Evolutionary conservation across 2,329 filamentous ascomycete species (phyloP), one percentile per base, ranked within the genome.

Genomic region (Aspergillus sp.): DNA sequence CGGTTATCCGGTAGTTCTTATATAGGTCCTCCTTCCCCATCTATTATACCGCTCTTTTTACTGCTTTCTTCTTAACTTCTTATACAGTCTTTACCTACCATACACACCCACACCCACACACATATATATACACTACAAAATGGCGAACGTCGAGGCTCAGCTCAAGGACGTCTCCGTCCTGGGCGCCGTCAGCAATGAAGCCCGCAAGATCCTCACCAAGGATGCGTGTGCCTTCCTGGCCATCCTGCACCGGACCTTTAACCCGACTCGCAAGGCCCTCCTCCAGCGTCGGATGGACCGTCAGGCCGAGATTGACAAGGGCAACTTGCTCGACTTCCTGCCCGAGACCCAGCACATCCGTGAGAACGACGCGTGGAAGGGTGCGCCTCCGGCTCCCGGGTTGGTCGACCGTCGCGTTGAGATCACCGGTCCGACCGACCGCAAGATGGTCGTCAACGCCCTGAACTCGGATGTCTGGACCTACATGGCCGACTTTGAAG

Each of bases 401-500:
- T 79, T 97, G 47, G 82, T 95, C 40, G 93, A 98, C 74, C 85
- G 93, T 55, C 82, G 93, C 51, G 87, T 96, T 30, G 93, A 98
- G 76, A 98, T 97, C 63, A 98, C 93, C 4, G 93, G 93, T 6
- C 93, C 93, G 1, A 96, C 90, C 5, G 93, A 97, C 72, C 81
- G 93, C 57, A 98, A 97, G 80, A 98, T 98, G 93, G 89, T 97
- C 42, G 88, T 97, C 53, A 98, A 98, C 68, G 93, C 93, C 7
- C 66, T 97, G 66, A 98, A 97, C 71, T 85, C 91, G 41, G 81
- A 97, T 62, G 93, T 97, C 27, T 97, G 87, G 85, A 97, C 91
- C 47, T 98, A 97, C 64, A 98, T 98, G 93, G 93, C 93, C 42
- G 93, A 98, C 71, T 94, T 98, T 57, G 93, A 98, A 73, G 91